Evolutionary conservation across 495 filamentous ascomycete genomes (phyloP), one percentile per base, ranked within the genome.

Genomic region (Opeltia flavorubescens): DNA sequence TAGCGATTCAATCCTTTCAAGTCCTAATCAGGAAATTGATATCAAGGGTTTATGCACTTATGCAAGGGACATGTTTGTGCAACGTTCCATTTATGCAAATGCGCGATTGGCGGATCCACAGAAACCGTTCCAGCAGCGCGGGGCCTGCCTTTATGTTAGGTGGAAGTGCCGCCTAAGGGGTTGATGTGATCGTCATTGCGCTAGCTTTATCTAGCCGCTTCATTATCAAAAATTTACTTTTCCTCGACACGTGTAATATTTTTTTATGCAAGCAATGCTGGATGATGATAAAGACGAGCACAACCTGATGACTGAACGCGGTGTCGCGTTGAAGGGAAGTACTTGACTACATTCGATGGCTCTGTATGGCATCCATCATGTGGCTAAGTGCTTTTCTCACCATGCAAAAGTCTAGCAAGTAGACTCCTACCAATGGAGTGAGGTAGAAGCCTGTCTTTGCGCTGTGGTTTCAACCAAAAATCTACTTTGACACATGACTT

Each of bases 401-500:
- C 31, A 39, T 35, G 51, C 48, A 28, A 52, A 12, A 48, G 46
- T 27, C 41, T 41, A 18, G 28, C 38, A 46, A 30, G 36, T 46
- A 40, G 47, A 42, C 38, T 41, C 26, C 31, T 36, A 25, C 15
- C 1, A 31, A 28, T 41, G 34, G 36, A 3, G 9, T 28, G 23
- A 17, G 41, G 50, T 44, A 31, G 52, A 52, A 51, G 38, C 53
- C 62, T 55, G 50, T 62, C 46, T 58, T 57, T 59, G 34, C 43
- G 5, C 30, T 38, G 55, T 58, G 63, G 69, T 68, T 70, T 70
- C 66, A 64, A 61, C 21, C 56, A 53, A 27, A 28, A 27, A 49
- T 50, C 41, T 24, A 35, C 43, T 43, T 46, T 24, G 33, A 18
- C 15, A 15, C 18, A 11, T 24, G 7, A 7, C 23, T 13, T 4